Evolutionary conservation across 768 basidiomycete species (phyloP).

Genomic region (Postia placenta): DNA sequence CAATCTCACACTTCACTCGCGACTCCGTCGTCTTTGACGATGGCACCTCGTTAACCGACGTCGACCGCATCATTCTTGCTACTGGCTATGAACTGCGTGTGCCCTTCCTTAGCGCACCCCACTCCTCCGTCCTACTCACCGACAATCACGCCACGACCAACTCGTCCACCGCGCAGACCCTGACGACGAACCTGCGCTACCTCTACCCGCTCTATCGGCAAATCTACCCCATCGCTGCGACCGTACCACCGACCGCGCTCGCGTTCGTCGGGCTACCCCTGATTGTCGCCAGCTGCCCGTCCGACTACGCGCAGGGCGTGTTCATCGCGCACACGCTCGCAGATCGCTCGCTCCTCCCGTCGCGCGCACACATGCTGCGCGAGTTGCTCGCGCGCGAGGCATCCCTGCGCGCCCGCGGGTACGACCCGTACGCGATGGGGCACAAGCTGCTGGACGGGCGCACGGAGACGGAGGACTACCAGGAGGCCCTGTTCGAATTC

Average conservation of each 20-base stretch:
- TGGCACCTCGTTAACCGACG: slow-evolving; percentile 31
- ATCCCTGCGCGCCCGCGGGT: slow-evolving; percentile 31
- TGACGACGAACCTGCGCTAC: slow-evolving; percentile 48
- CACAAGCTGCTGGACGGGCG: slow-evolving; percentile 34
- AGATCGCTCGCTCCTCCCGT: slow-evolving; percentile 34
- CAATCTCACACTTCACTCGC: slow-evolving; percentile 42
- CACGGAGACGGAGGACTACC: slow-evolving; percentile 25
- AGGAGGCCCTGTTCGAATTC: slow-evolving; percentile 24
- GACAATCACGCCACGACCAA: slow-evolving; percentile 13
- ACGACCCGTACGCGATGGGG: slow-evolving; percentile 44
- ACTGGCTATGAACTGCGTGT: slow-evolving; percentile 51
- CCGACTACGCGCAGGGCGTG: slow-evolving; percentile 44
- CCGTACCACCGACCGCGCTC: slow-evolving; percentile 44
- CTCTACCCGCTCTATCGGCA: slow-evolving; percentile 50
- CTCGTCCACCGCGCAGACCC: slow-evolving; percentile 19
- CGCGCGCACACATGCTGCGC: slow-evolving; percentile 31
- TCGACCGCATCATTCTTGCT: slow-evolving; percentile 44
- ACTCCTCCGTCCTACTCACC: slow-evolving; percentile 17
- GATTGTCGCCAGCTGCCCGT: slow-evolving; percentile 40
- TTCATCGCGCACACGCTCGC: slow-evolving; percentile 41
- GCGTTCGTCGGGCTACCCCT: slow-evolving; percentile 50
- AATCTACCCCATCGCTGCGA: slow-evolving; percentile 42
- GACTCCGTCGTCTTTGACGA: slow-evolving; percentile 42
- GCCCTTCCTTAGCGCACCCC: slow-evolving; percentile 35
- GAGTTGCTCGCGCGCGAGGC: slow-evolving; percentile 39